Conservation (phyloP, 352 stramenopile species). For the Aphanomyces invadans region DNA sequence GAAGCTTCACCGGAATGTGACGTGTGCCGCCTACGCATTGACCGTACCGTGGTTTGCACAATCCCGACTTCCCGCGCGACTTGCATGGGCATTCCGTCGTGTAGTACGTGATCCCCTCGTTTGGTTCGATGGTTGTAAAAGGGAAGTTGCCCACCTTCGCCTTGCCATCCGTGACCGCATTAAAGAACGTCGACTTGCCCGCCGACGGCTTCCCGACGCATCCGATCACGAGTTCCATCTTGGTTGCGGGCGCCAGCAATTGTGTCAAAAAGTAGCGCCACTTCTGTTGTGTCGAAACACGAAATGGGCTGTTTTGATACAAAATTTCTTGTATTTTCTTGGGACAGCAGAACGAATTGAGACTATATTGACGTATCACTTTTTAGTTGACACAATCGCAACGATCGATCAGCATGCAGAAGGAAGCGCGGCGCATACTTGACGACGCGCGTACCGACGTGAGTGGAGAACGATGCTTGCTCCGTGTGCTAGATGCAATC, state of each 20-base stretch:
- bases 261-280: not conserved
- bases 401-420: slow-evolving; percentile 10
- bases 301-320: not conserved
- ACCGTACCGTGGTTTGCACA: slow-evolving; percentile 70
- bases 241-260: too few species aligned
- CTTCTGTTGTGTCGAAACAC: too few species aligned
- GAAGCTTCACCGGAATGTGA: slow-evolving; percentile 75
- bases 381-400: not conserved
- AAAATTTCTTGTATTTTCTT: too few species aligned
- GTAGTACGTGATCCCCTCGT: slow-evolving; percentile 86
- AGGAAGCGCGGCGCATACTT: slow-evolving; percentile 14
- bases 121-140: slow-evolving; percentile 86
- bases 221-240: slow-evolving; percentile 82
- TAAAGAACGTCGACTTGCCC: slow-evolving; percentile 88
- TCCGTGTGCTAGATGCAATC: slow-evolving; percentile 17
- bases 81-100: slow-evolving; percentile 75
- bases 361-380: not conserved
- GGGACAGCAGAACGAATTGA: not conserved
- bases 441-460: slow-evolving; percentile 6
- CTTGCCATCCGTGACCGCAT: slow-evolving; percentile 83
- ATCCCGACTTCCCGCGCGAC: slow-evolving; percentile 41
- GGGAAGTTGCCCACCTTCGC: slow-evolving; percentile 84
- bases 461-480: slow-evolving; percentile 6
- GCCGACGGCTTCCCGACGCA: slow-evolving; percentile 84
- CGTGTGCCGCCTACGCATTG: slow-evolving; percentile 66